Conservation (phyloP, 768 basidiomycete species). For the Termitomyces eurrhizus region DNA sequence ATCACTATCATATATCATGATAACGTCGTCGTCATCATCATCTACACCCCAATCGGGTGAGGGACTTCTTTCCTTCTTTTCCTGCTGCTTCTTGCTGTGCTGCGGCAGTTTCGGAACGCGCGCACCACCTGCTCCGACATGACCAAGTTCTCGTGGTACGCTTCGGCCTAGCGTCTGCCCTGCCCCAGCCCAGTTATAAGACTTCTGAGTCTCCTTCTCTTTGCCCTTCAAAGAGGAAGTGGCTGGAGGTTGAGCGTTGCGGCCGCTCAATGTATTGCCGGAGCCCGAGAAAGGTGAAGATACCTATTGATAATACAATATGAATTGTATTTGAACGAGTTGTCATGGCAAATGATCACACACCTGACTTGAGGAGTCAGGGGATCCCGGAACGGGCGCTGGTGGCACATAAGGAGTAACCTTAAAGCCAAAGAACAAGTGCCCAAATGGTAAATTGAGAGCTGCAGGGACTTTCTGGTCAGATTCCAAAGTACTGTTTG, state of each 20-base stretch:
- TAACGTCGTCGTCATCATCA: slow-evolving; percentile 77
- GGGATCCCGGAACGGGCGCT: slow-evolving; percentile 28
- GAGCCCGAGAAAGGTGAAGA: slow-evolving; percentile 56
- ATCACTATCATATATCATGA: slow-evolving; percentile 77
- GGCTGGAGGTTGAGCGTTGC: slow-evolving; percentile 25
- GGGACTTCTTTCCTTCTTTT: slow-evolving; percentile 52
- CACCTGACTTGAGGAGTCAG: slow-evolving; percentile 12
- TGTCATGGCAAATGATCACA: background rate
- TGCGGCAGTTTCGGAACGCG: slow-evolving; percentile 42
- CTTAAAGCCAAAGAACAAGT: slow-evolving; percentile 96
- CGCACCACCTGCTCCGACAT: slow-evolving; percentile 55
- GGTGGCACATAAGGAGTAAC: slow-evolving; percentile 65
- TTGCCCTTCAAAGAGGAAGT: slow-evolving; percentile 43
- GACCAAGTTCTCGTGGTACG: slow-evolving; percentile 33
- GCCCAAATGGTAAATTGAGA: slow-evolving; percentile 86
- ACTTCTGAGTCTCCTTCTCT: slow-evolving; percentile 43
- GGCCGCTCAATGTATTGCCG: slow-evolving; percentile 65
- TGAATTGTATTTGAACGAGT: slow-evolving; percentile 1
- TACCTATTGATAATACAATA: slow-evolving; percentile 23
- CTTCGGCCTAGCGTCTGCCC: slow-evolving; percentile 49
- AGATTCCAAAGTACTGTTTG: slow-evolving; percentile 71
- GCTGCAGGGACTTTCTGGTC: slow-evolving; percentile 84
- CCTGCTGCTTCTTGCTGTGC: slow-evolving; percentile 30
- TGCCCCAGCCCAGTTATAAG: slow-evolving; percentile 38
- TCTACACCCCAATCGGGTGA: slow-evolving; percentile 85